Evolutionary conservation across 208 protist genomes (phyloP), one percentile per base, ranked within the genome.

Genomic region (Leishmania braziliensis): DNA sequence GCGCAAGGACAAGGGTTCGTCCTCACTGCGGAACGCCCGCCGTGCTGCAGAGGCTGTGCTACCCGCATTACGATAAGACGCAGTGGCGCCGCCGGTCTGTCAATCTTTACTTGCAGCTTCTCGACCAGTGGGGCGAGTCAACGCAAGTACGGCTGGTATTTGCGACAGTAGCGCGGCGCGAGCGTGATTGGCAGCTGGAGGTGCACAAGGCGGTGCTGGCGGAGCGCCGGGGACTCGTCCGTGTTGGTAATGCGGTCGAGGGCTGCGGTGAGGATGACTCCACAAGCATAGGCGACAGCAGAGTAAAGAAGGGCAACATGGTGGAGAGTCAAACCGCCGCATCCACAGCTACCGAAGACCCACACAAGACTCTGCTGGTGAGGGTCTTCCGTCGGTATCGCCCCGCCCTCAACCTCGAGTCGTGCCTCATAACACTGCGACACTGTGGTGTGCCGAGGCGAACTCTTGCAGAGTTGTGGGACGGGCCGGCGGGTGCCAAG

Each of bases 101-200:
- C 5, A 88, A 91, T 56, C 51, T 88, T 18, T 93, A 88, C 75
- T 10, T 96, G 50, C 73, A 78, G 3, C 86, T 92, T 50, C 83
- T 96, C 16, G 65, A 88, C 51, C 84, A 90, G 56, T 96, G 92
- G 92, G 66, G 87, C 0, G 62, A 88, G 73, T 66, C 72, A 16
- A 72, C 84, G 36, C 81, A 92, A 39, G 39, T 96, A 68, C 83
- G 80, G n/a, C 80, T 86, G 33, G 87, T 94, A 16, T 90, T 94
- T 50, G 70, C 63, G 8, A 36, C 72, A 5, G 73, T 90, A 1
- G 85, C 86, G 26, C 65, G 80, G 48, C 80, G 84, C 14, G 91
- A 93, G 56, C 58, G 58, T 14, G 50, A 54, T 12, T 53, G 29
- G 23, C 83, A 86, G 36, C 65, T 80, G 29, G 60, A 60, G 29